A percentile compares a stretch with the other conserved stretches of the same genome.
Conservation (phyloP, 2,329 filamentous ascomycete genomes). For the Arthrobotrys entomopaga region DNA sequence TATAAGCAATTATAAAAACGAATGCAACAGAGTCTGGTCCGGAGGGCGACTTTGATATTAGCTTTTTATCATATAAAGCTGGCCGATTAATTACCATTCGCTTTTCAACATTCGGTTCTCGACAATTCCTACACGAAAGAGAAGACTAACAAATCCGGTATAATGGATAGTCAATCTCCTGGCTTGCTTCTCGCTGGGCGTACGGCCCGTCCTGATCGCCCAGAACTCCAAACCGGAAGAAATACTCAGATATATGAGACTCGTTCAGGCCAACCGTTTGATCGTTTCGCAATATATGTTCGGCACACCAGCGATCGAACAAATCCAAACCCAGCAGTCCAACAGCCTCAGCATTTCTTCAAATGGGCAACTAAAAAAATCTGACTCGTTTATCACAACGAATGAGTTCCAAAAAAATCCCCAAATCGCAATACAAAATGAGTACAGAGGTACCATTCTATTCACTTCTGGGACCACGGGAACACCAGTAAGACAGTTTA, state of each 20-base stretch:
- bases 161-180: constrained; percentile 36
- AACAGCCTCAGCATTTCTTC: not conserved
- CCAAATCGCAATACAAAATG: not conserved
- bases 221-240: constrained; percentile 25
- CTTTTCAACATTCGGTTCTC: not conserved
- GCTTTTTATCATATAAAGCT: too few relatives aligned
- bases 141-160: not conserved
- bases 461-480: constrained; percentile 51
- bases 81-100: too few relatives aligned
- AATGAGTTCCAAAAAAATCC: constrained; percentile 7
- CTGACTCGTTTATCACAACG: not conserved
- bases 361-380: constrained; percentile 1
- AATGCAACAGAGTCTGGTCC: not conserved
- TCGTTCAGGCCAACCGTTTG: not conserved
- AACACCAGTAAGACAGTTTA: constrained; percentile 26
- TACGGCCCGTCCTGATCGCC: constrained; percentile 34
- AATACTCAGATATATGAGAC: constrained; percentile 21
- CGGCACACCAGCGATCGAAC: not conserved
- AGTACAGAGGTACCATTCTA: constrained; percentile 28
- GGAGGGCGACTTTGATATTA: too few relatives aligned
- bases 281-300: constrained; percentile 18
- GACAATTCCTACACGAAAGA: not conserved
- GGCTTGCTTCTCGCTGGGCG: constrained; percentile 27
- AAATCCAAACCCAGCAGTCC: constrained; percentile 1
- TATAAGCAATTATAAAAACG: too few relatives aligned